Base-by-base conservation (phyloP, 2,329 filamentous ascomycete genomes). In the Stagonosporopsis tanaceti region DNA sequence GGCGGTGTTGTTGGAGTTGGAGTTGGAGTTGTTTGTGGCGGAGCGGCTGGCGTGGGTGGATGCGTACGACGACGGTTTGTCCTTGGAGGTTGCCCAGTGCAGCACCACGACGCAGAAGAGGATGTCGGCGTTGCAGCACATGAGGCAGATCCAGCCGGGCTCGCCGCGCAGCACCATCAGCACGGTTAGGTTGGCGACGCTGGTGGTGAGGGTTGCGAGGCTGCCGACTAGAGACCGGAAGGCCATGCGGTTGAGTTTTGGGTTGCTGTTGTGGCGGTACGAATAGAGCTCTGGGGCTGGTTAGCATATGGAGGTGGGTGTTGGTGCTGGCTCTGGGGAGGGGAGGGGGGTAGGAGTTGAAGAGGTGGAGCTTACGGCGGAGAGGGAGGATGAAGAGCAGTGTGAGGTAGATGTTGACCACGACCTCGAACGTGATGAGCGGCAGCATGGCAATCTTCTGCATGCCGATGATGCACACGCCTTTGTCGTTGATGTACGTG, bases 91-190 rank as follows among this genome's bases (percentile, higher is more conserved):
- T 39, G 87, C 81, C 85, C 85, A 88, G 62, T 88, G 85, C 39
- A 88, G 80, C n/a, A 88, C 82, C 3, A 86, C 65, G 20, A 84
- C 82, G 14, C 82, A 85, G 71, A 88, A 87, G 28, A 87, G 78
- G 15, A 87, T 84, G 67, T 89, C 87, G 60, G 81, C 80, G 65
- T 88, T 89, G 67, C 87, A 89, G 65, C 85, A 86, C 77, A 87
- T 85, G 4, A 89, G 79, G 62, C 86, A 89, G 2, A 89, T 80
- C 86, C 86, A 89, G 3, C 83, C 86, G 2, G 84, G 85, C 67
- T 89, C 86, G 12, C 86, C 86, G 24, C 85, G 74, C 2, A 89
- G 79, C 1, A 79, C 79, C 78, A 87, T 83, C 0, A 89, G 73
- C 0, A 88, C 80, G 3, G 82, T 81, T 2, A 89, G 72, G 66